Evolutionary conservation across 176 grass and related monocot genomes (phyloP).

Genomic region (Triticum timopheevii): DNA sequence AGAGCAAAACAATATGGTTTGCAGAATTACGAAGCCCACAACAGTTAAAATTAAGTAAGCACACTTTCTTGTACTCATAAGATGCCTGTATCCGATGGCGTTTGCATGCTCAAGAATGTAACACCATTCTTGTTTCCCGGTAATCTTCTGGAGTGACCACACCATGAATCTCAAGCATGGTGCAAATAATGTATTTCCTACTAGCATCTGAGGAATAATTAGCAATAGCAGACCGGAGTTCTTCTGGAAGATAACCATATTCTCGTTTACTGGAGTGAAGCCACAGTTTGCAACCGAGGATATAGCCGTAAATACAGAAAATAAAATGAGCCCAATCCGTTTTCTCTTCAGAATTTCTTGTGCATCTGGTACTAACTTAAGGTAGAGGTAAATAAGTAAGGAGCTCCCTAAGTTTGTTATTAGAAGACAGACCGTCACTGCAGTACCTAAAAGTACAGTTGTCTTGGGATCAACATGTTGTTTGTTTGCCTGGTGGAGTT

Average conservation of each 20-base stretch:
- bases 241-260: slow-evolving; percentile 70
- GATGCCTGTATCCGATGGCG: slow-evolving; percentile 46
- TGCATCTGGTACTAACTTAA: slow-evolving; percentile 47
- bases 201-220: slow-evolving; percentile 66
- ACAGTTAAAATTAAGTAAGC: slow-evolving; percentile 48
- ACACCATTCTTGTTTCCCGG: slow-evolving; percentile 48
- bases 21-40: slow-evolving; percentile 44
- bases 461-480: slow-evolving; percentile 30
- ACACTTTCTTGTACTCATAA: slow-evolving; percentile 49
- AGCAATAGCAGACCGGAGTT: slow-evolving; percentile 55
- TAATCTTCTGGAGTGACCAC: slow-evolving; percentile 53
- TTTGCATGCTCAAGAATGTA: slow-evolving; percentile 52
- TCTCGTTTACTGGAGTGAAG: slow-evolving; percentile 81
- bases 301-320: slow-evolving; percentile 69
- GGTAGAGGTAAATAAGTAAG: slow-evolving; percentile 56
- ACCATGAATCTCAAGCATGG: slow-evolving; percentile 64
- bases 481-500: neutral
- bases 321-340: slow-evolving; percentile 38
- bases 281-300: slow-evolving; percentile 78
- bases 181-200: slow-evolving; percentile 58
- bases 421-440: slow-evolving; percentile 50
- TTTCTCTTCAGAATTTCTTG: slow-evolving; percentile 46
- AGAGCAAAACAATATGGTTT: slow-evolving; percentile 58
- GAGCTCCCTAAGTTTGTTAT: slow-evolving; percentile 42
- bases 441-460: slow-evolving; percentile 47